Evolutionary conservation across 306 rosid genomes (phyloP).

Genomic region (Lupinus albus): DNA sequence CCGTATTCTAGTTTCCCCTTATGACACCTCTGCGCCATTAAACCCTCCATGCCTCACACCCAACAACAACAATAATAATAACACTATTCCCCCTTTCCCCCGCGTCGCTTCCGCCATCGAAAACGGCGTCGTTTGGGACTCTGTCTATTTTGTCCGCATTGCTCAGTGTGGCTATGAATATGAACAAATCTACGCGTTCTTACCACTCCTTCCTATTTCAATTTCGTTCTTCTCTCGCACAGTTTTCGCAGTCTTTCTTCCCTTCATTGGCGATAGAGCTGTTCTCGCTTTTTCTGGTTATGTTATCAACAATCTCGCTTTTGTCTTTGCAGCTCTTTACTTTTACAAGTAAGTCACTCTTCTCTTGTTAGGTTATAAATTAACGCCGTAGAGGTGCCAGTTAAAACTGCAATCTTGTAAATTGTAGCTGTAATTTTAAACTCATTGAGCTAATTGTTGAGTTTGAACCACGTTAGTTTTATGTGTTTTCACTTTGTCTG

Average conservation of each 20-base stretch:
- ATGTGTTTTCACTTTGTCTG: no score
- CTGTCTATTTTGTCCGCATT: conserved; percentile 69
- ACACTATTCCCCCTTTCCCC: neutral
- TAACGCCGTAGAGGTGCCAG: no score
- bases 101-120: conserved; percentile 56
- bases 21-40: conserved; percentile 84
- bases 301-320: conserved; percentile 66
- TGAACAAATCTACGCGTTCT: conserved; percentile 85
- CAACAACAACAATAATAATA: neutral
- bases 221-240: conserved; percentile 56
- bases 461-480: neutral
- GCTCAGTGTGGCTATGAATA: conserved; percentile 91
- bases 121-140: conserved; percentile 83
- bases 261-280: conserved; percentile 60
- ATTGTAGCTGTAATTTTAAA: no score
- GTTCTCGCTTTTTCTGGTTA: conserved; percentile 69
- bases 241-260: conserved; percentile 50
- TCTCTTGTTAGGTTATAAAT: no score
- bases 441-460: neutral
- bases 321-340: conserved; percentile 68
- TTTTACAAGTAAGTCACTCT: conserved; percentile 52
- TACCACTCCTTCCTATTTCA: conserved; percentile 77
- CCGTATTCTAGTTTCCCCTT: conserved; percentile 62
- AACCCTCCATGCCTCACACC: conserved; percentile 56
- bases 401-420: no score